Conservation (phyloP, 768 basidiomycete genomes). For the Boletellus sp. region DNA sequence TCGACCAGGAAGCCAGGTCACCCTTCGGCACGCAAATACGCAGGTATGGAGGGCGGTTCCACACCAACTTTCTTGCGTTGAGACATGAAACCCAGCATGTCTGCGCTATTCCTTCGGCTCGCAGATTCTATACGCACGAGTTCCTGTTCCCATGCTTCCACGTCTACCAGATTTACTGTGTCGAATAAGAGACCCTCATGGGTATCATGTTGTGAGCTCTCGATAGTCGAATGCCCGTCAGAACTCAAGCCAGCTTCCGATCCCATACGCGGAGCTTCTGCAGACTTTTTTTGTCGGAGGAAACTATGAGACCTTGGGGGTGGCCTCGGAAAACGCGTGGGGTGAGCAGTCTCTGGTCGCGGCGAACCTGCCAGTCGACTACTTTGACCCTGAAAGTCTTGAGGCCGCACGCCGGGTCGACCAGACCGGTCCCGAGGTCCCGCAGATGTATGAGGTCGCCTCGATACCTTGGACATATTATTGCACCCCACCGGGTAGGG, state of each 20-base stretch:
- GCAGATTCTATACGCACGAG: conserved; percentile 63
- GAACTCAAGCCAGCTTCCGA: conserved; percentile 36
- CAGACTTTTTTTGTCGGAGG: conserved; percentile 22
- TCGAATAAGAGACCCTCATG: conserved; percentile 20
- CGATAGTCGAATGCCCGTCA: conserved; percentile 42
- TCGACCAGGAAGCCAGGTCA: conserved; percentile 7
- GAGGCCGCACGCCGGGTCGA: conserved; percentile 19
- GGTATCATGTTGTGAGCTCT: conserved; percentile 15
- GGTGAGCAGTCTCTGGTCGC: conserved; percentile 30
- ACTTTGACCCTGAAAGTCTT: conserved; percentile 12
- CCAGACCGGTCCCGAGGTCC: conserved; percentile 57
- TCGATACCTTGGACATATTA: conserved; percentile 32
- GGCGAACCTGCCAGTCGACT: conserved; percentile 13
- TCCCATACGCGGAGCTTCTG: conserved; percentile 29
- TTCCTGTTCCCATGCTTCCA: conserved; percentile 78
- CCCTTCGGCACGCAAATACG: conserved; percentile 21
- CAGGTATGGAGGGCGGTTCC: conserved; percentile 20
- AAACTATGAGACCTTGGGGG: conserved; percentile 10
- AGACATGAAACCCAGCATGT: conserved; percentile 34
- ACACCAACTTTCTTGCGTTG: conserved; percentile 26
- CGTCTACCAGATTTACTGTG: conserved; percentile 34
- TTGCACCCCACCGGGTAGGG: conserved; percentile 28
- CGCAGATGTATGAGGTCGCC: conserved; percentile 73
- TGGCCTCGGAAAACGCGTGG: conserved; percentile 13
- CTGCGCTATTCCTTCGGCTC: conserved; percentile 45